Percentiles rank a stretch among this genome's conserved stretches.
phyloP scores from a whole-genome alignment of 1,139 yeast genomes.

The Insectozyma bohioensis region DNA sequence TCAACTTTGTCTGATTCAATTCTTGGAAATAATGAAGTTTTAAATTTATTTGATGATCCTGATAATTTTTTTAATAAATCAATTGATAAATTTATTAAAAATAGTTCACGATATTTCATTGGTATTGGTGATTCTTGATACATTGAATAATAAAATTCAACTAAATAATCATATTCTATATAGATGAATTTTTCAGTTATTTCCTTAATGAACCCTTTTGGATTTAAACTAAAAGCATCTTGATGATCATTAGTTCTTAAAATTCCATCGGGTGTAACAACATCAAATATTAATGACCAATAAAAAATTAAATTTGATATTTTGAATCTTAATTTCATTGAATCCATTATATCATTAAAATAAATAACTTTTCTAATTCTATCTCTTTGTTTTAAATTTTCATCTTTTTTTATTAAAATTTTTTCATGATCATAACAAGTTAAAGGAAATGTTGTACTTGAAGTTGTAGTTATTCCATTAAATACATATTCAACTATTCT shows the following conservation, averaged over 20 bases:
- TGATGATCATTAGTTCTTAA: neutral
- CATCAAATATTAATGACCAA: slow-evolving; percentile 20
- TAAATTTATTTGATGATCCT: slow-evolving; percentile 1
- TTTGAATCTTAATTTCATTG: slow-evolving; percentile 29
- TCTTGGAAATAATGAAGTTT: neutral
- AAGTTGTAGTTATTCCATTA: slow-evolving; percentile 25
- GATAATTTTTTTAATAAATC: slow-evolving; percentile 14
- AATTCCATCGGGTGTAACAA: slow-evolving; percentile 10
- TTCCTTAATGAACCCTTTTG: slow-evolving; percentile 9
- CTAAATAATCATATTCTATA: slow-evolving; percentile 13
- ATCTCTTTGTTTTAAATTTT: slow-evolving; percentile 11
- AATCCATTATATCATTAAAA: slow-evolving; percentile 25
- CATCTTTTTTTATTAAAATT: slow-evolving; percentile 21
- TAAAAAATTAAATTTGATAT: slow-evolving; percentile 22
- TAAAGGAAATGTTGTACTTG: slow-evolving; percentile 16
- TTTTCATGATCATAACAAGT: slow-evolving; percentile 33
- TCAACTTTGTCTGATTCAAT: neutral
- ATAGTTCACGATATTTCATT: slow-evolving; percentile 7
- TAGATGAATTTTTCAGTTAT: slow-evolving; percentile 9
- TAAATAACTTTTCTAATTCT: slow-evolving; percentile 7
- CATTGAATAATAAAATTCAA: slow-evolving; percentile 13
- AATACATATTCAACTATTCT: slow-evolving; percentile 30
- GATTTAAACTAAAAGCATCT: slow-evolving; percentile 2
- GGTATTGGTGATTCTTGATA: slow-evolving; percentile 4
- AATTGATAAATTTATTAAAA: slow-evolving; percentile 11